Evolutionary conservation across 2,329 filamentous ascomycete species (phyloP), one percentile per base, ranked within the genome.

Genomic region (Fusarium continuum): DNA sequence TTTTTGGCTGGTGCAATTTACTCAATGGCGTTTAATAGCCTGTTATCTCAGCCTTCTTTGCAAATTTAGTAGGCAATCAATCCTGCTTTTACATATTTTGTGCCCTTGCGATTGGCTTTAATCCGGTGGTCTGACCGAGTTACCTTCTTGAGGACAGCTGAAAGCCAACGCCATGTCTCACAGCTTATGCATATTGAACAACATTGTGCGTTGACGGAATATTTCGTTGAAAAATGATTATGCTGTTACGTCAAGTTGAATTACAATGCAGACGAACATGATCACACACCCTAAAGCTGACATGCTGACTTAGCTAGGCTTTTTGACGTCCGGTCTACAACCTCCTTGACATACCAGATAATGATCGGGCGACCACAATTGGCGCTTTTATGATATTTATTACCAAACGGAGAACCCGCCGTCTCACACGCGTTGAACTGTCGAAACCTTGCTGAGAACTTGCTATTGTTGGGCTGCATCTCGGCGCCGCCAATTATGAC

Each of bases 181-280:
- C 54, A 60, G 34, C 57, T 39, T 60, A 51, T 64, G 63, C 54
- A 60, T 38, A 49, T 51, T 49, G 45, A 39, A 36, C 44, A 20
- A 31, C 35, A 49, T 55, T n/a, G 32, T 40, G 19, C 29, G 23
- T n/a, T 36, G 6, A 46, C 34, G 26, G 26, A 25, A 45, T 40
- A 11, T 35, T 28, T 40, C 25, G 47, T 39, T 55, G 22, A 19
- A 34, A 9, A 29, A 32, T 50, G 38, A 54, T 65, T 50, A 16
- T 55, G 36, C 29, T 55, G 44, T 50, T 54, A 28, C 48, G 48
- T 40, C 23, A 44, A 55, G 46, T 55, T 20, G 26, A 34, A 36
- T 39, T 50, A 22, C 55, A 17, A 49, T 66, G 44, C 31, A 51
- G 55, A 20, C 34, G 16, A 45, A 34, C 26, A 40, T 48, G 38